Conservation (phyloP, 202 grass and related monocot species). For the Alloteropsis angusta region DNA sequence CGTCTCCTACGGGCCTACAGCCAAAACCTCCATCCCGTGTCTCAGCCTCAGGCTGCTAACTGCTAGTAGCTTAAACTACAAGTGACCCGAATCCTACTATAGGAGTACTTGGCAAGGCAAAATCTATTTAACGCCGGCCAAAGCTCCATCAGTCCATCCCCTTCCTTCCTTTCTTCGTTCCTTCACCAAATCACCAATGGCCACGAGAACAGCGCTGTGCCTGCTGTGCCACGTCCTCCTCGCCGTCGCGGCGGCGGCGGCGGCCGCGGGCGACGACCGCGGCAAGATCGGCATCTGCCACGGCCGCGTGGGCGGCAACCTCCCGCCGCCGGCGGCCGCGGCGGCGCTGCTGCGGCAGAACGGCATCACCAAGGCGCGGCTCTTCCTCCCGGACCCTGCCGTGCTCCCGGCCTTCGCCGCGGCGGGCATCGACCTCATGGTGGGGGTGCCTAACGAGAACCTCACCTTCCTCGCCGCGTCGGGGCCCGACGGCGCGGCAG, state of each 20-base stretch:
- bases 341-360: constrained; percentile 41
- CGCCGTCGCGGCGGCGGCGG: not conserved
- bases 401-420: constrained; percentile 49
- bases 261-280: not conserved
- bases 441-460: constrained; percentile 75
- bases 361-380: constrained; percentile 41
- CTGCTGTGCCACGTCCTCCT: not conserved
- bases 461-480: constrained; percentile 48
- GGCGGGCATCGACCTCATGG: constrained; percentile 39
- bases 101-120: not conserved
- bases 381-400: constrained; percentile 52
- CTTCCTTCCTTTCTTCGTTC: not conserved
- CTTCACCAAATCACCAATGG: no score
- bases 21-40: no score
- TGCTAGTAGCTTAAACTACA: not conserved
- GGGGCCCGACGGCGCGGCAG: constrained; percentile 25
- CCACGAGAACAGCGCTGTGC: not conserved
- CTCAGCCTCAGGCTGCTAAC: not conserved
- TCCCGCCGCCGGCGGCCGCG: constrained; percentile 23
- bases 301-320: constrained; percentile 46
- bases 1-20: no score
- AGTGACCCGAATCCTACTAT: not conserved
- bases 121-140: not conserved
- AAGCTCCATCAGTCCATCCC: not conserved
- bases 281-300: constrained; percentile 51